Evolutionary conservation across 1,139 yeast species (phyloP).

Genomic region (Taphrina populina): DNA sequence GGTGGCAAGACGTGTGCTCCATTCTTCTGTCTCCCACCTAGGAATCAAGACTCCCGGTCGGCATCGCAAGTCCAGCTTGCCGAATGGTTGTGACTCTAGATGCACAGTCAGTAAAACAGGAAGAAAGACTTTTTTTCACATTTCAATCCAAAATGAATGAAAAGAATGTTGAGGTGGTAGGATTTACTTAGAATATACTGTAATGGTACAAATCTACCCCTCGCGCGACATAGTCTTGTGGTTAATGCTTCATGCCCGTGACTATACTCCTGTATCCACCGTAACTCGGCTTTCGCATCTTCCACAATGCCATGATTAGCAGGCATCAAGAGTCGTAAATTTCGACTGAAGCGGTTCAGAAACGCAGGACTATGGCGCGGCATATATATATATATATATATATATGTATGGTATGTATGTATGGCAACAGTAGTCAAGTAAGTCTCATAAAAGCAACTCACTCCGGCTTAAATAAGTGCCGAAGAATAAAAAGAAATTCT

Average conservation of each 20-base stretch:
- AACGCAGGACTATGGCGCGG: slow-evolving; percentile 9
- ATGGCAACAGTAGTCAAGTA: slow-evolving; percentile 28
- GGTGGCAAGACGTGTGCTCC: slow-evolving; percentile 57
- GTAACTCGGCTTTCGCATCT: slow-evolving; percentile 47
- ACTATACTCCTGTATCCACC: slow-evolving; percentile 50
- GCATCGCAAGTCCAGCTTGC: slow-evolving; percentile 61
- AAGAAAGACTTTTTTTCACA: no score
- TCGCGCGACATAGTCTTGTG: slow-evolving; percentile 44
- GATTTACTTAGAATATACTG: slow-evolving; percentile 30
- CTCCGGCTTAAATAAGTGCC: slow-evolving; percentile 31
- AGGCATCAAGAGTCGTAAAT: slow-evolving; percentile 2
- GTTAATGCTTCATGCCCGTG: not conserved
- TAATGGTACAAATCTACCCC: slow-evolving; percentile 39
- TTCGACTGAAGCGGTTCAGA: not conserved
- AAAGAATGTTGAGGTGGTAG: not conserved
- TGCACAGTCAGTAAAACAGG: slow-evolving; percentile 46
- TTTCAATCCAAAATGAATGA: no score
- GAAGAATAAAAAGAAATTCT: not conserved
- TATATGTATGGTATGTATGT: not conserved
- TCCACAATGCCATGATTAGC: slow-evolving; percentile 7
- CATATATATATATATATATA: not conserved
- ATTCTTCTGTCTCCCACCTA: slow-evolving; percentile 93
- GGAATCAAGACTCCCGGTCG: slow-evolving; percentile 74
- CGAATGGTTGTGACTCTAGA: slow-evolving; percentile 85
- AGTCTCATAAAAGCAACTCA: slow-evolving; percentile 3